Percentiles rank a stretch among this genome's conserved stretches.
Evolutionary conservation across 2,329 filamentous ascomycete species (phyloP).

Genomic region (Tolypocladium ovalisporum): DNA sequence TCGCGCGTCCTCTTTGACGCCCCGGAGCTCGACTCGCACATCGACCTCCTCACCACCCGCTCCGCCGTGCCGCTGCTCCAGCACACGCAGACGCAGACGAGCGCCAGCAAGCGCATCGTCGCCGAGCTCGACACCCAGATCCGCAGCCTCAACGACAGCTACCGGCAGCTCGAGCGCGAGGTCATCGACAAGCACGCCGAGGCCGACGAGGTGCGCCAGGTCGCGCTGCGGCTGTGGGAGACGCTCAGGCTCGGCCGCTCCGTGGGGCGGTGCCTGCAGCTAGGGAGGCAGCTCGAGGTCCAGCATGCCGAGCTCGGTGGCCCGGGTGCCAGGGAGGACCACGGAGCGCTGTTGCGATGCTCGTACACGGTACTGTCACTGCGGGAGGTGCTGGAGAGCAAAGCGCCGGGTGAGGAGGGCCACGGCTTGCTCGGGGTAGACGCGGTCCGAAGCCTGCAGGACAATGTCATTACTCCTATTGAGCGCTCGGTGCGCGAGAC

Average conservation of each 20-base stretch:
- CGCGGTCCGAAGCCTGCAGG: conserved; percentile 59
- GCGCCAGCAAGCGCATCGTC: conserved; percentile 62
- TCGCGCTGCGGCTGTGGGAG: conserved; percentile 69
- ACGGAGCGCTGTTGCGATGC: conserved; percentile 70
- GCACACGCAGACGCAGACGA: conserved; percentile 64
- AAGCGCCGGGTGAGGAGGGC: conserved; percentile 62
- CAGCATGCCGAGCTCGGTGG: conserved; percentile 56
- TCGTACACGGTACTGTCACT: conserved; percentile 69
- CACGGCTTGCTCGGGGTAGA: conserved; percentile 65
- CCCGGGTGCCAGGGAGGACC: conserved; percentile 51
- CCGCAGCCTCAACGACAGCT: conserved; percentile 69
- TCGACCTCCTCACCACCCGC: conserved; percentile 78
- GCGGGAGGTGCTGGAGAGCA: conserved; percentile 58
- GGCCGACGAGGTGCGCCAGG: conserved; percentile 70
- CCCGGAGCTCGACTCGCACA: conserved; percentile 93
- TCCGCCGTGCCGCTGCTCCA: conserved; percentile 71
- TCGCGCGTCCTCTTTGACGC: conserved; percentile 92
- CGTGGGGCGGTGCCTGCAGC: conserved; percentile 66
- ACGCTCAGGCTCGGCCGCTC: conserved; percentile 67
- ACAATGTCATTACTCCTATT: conserved; percentile 56
- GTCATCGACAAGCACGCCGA: conserved; percentile 77
- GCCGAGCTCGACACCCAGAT: conserved; percentile 72
- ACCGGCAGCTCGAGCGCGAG: conserved; percentile 75
- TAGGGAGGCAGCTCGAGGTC: conserved; percentile 80
- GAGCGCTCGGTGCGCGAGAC: conserved; percentile 64